Evolutionary conservation across 768 basidiomycete species (phyloP).

Genomic region (Lactarius tabidus): DNA sequence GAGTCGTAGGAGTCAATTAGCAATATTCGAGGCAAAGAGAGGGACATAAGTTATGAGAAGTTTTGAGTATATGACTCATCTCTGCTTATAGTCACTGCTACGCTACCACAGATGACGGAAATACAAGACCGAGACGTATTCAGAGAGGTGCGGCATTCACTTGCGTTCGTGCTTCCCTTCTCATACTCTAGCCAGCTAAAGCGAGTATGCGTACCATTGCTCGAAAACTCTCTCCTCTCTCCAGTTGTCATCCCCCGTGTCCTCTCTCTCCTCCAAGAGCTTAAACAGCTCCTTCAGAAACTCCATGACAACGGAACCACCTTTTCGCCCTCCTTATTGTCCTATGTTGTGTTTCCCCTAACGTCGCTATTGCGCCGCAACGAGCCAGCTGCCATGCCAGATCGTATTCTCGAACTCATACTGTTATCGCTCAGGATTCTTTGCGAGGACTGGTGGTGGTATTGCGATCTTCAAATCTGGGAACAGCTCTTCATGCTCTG

Average conservation of each 20-base stretch:
- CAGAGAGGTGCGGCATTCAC: slow-evolving; percentile 15
- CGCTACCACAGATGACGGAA: slow-evolving; percentile 15
- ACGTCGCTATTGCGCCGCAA: slow-evolving; percentile 82
- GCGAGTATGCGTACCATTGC: slow-evolving; percentile 72
- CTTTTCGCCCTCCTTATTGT: slow-evolving; percentile 59
- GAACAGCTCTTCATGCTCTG: slow-evolving; percentile 81
- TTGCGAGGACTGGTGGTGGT: slow-evolving; percentile 82
- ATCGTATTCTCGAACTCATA: slow-evolving; percentile 74
- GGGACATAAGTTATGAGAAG: slow-evolving; percentile 24
- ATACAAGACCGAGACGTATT: slow-evolving; percentile 10
- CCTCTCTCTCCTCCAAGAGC: slow-evolving; percentile 49
- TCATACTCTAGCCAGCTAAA: slow-evolving; percentile 44
- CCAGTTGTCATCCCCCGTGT: slow-evolving; percentile 47
- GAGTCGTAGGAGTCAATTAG: slow-evolving; percentile 85
- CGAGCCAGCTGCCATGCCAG: slow-evolving; percentile 60
- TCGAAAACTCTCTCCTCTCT: slow-evolving; percentile 63
- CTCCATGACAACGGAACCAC: slow-evolving; percentile 36
- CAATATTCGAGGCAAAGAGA: slow-evolving; percentile 48
- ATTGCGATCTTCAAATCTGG: slow-evolving; percentile 68
- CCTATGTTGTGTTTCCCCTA: slow-evolving; percentile 85
- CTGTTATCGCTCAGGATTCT: slow-evolving; percentile 56
- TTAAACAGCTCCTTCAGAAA: slow-evolving; percentile 46
- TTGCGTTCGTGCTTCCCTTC: not conserved
- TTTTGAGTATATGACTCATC: too few species aligned
- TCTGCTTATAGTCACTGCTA: too few species aligned